A percentile compares a stretch with the other conserved stretches of the same genome.
phyloP scores from a whole-genome alignment of 192 early-diverging fungal species.

The Mortierella alpina region DNA sequence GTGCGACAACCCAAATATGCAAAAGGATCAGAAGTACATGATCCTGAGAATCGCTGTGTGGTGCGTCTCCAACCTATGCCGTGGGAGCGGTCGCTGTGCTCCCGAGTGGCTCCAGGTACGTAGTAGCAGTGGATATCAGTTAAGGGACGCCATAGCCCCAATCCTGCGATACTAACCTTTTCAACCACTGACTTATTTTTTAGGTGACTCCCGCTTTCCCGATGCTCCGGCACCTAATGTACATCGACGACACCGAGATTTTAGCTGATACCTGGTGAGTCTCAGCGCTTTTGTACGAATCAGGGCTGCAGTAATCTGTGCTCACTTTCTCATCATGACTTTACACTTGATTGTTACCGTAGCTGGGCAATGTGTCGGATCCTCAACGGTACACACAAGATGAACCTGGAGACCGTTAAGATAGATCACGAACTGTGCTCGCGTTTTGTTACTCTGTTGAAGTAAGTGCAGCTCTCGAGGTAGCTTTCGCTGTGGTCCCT shows the following conservation, averaged over 20 bases:
- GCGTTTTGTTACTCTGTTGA: slow-evolving; percentile 34
- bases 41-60: slow-evolving; percentile 50
- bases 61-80: slow-evolving; percentile 50
- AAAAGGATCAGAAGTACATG: slow-evolving; percentile 53
- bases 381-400: slow-evolving; percentile 49
- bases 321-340: not conserved
- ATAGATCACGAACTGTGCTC: slow-evolving; percentile 44
- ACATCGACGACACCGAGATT: slow-evolving; percentile 50
- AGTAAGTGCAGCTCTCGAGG: slow-evolving; percentile 1
- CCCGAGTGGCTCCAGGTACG: slow-evolving; percentile 53
- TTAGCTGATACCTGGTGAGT: slow-evolving; percentile 48
- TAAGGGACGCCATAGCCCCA: not conserved
- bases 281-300: not conserved
- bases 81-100: slow-evolving; percentile 44
- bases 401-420: slow-evolving; percentile 44
- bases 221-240: slow-evolving; percentile 45
- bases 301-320: not conserved
- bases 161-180: not conserved
- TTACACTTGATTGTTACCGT: not conserved
- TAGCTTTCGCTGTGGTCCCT: not conserved
- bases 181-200: not conserved
- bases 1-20: slow-evolving; percentile 46
- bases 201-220: slow-evolving; percentile 52
- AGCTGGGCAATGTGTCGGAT: slow-evolving; percentile 56
- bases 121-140: not conserved